Evolutionary conservation across 2,329 filamentous ascomycete genomes (phyloP).

Genomic region (Chrysoporthe cubensis): DNA sequence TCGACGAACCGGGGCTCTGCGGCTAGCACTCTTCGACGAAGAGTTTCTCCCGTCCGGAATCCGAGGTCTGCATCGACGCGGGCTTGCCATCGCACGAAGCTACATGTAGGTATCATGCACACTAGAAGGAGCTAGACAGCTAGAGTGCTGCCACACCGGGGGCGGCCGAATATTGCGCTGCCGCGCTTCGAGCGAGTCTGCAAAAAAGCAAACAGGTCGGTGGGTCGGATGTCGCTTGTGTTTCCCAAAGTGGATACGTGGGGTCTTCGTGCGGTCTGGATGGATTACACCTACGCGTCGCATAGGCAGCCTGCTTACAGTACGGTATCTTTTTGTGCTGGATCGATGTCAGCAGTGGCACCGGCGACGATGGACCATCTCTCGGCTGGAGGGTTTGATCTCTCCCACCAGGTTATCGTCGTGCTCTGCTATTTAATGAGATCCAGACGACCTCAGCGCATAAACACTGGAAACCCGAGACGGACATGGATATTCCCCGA

Average conservation of each 20-base stretch:
- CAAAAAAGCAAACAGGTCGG: slow-evolving; percentile 4
- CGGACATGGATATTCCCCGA: slow-evolving; percentile 18
- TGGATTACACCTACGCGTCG: background rate
- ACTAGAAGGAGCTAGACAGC: background rate
- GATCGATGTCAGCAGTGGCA: background rate
- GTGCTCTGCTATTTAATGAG: background rate
- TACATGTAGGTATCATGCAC: background rate
- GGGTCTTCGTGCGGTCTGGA: background rate
- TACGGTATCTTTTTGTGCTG: too few species aligned
- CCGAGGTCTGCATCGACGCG: background rate
- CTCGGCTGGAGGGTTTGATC: background rate
- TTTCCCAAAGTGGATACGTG: slow-evolving; percentile 9
- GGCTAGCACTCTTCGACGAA: background rate
- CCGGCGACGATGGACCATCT: background rate
- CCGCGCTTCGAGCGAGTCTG: background rate
- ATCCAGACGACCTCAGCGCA: background rate
- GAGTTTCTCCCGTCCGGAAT: background rate
- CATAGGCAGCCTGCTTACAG: background rate
- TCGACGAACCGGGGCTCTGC: background rate
- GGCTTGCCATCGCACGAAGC: background rate
- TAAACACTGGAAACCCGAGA: slow-evolving; percentile 16
- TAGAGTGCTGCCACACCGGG: background rate
- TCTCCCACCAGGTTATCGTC: background rate
- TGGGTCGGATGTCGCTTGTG: slow-evolving; percentile 20
- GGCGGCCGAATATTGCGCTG: background rate